A percentile compares a stretch with the other conserved stretches of the same genome.
Evolutionary conservation across 106 monocot species (phyloP).

Genomic region (Dioscorea alata): DNA sequence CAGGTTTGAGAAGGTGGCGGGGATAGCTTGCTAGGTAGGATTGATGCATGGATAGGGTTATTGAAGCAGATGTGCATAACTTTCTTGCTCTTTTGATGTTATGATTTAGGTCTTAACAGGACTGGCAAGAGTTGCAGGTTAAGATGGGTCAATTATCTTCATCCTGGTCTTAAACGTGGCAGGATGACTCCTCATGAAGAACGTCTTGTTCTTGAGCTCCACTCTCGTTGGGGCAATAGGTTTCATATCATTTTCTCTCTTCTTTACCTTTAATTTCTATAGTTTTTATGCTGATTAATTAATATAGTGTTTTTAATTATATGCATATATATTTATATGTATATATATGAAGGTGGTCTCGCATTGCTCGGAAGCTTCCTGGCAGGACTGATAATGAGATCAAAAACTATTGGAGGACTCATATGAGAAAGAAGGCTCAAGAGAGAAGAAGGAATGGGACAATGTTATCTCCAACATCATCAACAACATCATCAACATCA

Average conservation of each 20-base stretch:
- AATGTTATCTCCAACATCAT: too few relatives aligned
- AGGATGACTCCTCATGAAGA: conserved; percentile 63
- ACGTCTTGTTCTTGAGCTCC: conserved; percentile 53
- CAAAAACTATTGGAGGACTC: conserved; percentile 75
- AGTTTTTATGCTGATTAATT: too few relatives aligned
- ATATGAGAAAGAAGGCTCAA: conserved; percentile 60
- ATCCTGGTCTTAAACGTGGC: conserved; percentile 71
- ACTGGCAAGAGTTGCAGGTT: conserved; percentile 83
- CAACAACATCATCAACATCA: too few relatives aligned
- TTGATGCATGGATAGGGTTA: conserved; percentile 1
- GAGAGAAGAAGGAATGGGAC: conserved; percentile 28
- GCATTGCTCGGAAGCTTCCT: conserved; percentile 50
- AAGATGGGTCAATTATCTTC: conserved; percentile 78
- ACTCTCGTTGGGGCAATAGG: conserved; percentile 74
- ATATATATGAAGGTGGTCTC: conserved; percentile 36
- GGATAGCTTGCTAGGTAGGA: background rate
- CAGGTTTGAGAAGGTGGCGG: conserved; percentile 68
- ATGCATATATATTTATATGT: background rate
- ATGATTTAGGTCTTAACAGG: conserved; percentile 51
- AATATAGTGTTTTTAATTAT: background rate
- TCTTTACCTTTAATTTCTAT: background rate
- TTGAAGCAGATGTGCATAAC: background rate
- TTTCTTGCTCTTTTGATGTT: background rate
- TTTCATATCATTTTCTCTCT: background rate
- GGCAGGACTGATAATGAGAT: conserved; percentile 77